Base-by-base conservation (phyloP, 129 eudicot species). In the Centrapalus pauciflorus region DNA sequence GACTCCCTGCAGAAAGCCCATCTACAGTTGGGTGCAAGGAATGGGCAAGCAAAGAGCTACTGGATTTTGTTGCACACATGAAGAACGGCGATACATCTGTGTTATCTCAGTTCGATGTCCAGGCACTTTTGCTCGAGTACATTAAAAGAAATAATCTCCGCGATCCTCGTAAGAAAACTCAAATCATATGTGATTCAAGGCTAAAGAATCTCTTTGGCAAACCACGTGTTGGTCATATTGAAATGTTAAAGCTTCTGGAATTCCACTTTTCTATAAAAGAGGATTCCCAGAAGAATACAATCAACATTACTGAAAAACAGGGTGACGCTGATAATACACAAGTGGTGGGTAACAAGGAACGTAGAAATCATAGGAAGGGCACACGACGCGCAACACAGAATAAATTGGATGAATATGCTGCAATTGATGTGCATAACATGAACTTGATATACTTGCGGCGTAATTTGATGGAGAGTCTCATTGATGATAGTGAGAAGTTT, bases 191-290 rank as follows among this genome's bases (percentile, higher is more conserved):
- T 74, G 98, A 93, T 80, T 40, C 12, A 16, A 82, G 95, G 86
- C 83, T 93, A 50, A 70, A 56, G 70, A 76, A 48, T 78, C 75
- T 93, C 35, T 93, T 93, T 68, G 87, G 85, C 20, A 93, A 82
- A 74, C 80, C 84, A 26, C 81, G 89, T 11, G 95, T 89, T 65
- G 95, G 95, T 41, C 91, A 79, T 48, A 75, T 84, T 75, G 98
- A 93, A 78, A 93, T 88, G 98, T 74, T 84, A 56, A 93, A 88
- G 84, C 95, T 93, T 82, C 88, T 93, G 65, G 98, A 88, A 49
- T 66, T 4, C 74, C 96, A 88, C 62, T 82, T 79, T 55, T 75
- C 66, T 10, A 21, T 76, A 28, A 82, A 84, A 82, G 92, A 86
- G 43, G 89, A 85, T 60, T 27, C 78, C 8, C 72, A 71, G 57